Evolutionary conservation across 2,329 filamentous ascomycete genomes (phyloP), one percentile per base, ranked within the genome.

Genomic region (Venturia carpophila): DNA sequence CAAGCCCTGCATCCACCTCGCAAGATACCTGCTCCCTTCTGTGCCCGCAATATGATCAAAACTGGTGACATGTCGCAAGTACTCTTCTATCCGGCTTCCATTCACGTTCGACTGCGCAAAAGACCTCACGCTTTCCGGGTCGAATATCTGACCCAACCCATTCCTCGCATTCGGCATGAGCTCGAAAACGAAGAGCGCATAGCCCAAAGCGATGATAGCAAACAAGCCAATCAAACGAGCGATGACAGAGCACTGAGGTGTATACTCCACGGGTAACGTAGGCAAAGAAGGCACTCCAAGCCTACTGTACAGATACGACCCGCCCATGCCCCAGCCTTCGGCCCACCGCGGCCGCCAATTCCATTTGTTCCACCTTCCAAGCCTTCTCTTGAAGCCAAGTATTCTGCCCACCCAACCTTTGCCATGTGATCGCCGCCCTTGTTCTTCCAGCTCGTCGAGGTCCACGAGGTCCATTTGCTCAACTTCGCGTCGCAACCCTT

Each of bases 41-140:
- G 92, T 96, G n/a, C 94, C 94, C 1, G 91, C 94, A 68, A 97
- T 82, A 75, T 97, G 94, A 67, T 94, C 90, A 73, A 90, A 96
- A 65, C 84, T 84, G 5, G 91, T 93, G 68, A 93, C 86, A 72
- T 92, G 89, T 71, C 84, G 80, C 67, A 96, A 78, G 66, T 90
- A 89, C 49, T 90, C 87, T 68, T 86, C 83, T 73, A 82, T 80
- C 61, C 74, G 71, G 66, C 82, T 81, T 64, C 84, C 80, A 71
- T 95, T 88, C 69, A 96, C 84, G 70, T 85, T 86, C 61, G 82
- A 80, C 74, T 94, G 86, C 34, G 95, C 83, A 75, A 88, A 90
- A 66, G 84, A 80, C 65, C 91, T 86, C 66, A 97, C 85, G 68
- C 86, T 88, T 71, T 96, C 91, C 1, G 92, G 88, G 70, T 94